Percentiles rank a stretch among this genome's conserved stretches.
phyloP scores from a whole-genome alignment of 371 early-diverging fungal species.

The Coemansia sp. region DNA sequence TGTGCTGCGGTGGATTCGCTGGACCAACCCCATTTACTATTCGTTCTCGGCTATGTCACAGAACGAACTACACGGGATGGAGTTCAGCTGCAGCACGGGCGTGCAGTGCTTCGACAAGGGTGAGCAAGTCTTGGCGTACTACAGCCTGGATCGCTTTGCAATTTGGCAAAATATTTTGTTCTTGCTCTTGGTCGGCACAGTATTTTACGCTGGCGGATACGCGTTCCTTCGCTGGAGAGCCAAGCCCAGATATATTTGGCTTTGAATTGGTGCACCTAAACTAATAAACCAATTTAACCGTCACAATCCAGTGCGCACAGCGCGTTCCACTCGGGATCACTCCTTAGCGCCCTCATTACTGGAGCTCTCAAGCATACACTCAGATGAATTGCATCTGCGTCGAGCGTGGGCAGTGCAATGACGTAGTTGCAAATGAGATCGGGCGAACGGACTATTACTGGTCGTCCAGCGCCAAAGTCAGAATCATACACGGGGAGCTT shows the following conservation, averaged over 20 bases:
- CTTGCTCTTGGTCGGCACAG: conserved; percentile 23
- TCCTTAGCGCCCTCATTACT: conserved; percentile 28
- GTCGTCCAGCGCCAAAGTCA: conserved; percentile 36
- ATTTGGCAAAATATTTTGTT: conserved; percentile 33
- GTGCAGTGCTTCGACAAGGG: conserved; percentile 43
- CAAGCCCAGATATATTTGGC: conserved; percentile 51
- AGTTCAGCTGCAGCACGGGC: conserved; percentile 26
- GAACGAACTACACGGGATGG: conserved; percentile 39
- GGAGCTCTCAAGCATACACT: conserved; percentile 26
- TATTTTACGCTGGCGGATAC: conserved; percentile 30
- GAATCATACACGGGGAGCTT: conserved; percentile 36
- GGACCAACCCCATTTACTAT: conserved; percentile 47
- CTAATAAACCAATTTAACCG: neutral
- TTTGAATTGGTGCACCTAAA: conserved; percentile 14
- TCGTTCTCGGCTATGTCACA: conserved; percentile 28
- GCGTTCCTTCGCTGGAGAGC: conserved; percentile 42
- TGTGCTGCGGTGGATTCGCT: conserved; percentile 52
- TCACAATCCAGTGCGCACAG: conserved; percentile 24
- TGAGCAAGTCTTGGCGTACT: conserved; percentile 26
- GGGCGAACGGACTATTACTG: conserved; percentile 32
- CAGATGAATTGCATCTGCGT: conserved; percentile 22
- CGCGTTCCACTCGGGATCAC: conserved; percentile 14
- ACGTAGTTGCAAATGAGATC: conserved; percentile 32
- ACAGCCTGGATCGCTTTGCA: conserved; percentile 29
- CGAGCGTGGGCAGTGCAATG: conserved; percentile 22